Evolutionary conservation across 805 yeast species (phyloP).

Genomic region (Candida odintsovae): DNA sequence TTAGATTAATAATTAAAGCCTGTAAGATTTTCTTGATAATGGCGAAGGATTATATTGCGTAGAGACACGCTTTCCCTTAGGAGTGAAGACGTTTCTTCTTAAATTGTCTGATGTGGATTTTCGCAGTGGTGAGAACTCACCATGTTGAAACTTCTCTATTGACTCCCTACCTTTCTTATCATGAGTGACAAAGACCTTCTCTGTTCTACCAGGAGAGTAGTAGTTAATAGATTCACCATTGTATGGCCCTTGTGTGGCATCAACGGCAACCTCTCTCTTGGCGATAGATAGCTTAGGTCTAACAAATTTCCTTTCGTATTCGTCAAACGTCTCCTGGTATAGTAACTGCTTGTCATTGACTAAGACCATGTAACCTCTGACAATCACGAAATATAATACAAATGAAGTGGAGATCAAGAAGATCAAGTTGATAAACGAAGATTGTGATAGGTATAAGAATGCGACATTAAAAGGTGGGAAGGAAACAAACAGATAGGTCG

Average conservation of each 20-base stretch:
- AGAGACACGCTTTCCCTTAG: conserved; percentile 12
- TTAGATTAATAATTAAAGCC: neutral
- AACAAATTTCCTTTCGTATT: conserved; percentile 57
- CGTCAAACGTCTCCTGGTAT: conserved; percentile 54
- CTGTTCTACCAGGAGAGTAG: conserved; percentile 26
- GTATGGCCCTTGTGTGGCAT: conserved; percentile 40
- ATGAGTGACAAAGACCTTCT: conserved; percentile 46
- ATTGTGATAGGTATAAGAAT: conserved; percentile 34
- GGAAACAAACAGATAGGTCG: conserved; percentile 41
- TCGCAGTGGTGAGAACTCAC: conserved; percentile 26
- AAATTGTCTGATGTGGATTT: conserved; percentile 10
- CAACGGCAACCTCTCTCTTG: conserved; percentile 55
- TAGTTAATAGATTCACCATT: conserved; percentile 22
- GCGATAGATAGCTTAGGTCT: conserved; percentile 47
- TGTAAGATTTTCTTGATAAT: conserved; percentile 11
- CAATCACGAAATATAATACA: conserved; percentile 33
- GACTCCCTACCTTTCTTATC: conserved; percentile 28
- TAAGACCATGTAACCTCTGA: conserved; percentile 39
- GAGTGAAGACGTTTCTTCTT: conserved; percentile 7
- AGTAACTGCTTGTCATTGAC: conserved; percentile 56
- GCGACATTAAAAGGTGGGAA: conserved; percentile 55
- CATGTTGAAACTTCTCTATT: conserved; percentile 27
- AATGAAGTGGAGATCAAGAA: conserved; percentile 32
- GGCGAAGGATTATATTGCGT: conserved; percentile 20
- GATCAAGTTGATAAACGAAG: conserved; percentile 31